Conservation (phyloP, 345 rosid species). For the Euphorbia tirucalli region DNA sequence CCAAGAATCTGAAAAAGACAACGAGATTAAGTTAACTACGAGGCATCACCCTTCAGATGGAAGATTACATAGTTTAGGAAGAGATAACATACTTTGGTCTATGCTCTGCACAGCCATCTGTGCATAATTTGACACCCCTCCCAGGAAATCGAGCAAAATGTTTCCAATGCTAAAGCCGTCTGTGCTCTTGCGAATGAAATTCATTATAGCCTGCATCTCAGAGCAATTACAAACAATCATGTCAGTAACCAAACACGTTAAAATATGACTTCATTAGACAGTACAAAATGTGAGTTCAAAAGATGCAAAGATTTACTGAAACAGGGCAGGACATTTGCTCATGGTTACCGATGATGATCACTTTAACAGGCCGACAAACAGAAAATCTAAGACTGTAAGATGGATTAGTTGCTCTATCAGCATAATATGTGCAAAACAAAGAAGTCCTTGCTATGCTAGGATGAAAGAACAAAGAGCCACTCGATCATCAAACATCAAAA, state of each 20-base stretch:
- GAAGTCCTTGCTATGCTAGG: neutral
- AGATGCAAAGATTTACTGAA: neutral
- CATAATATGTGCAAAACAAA: neutral
- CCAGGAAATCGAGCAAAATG: slow-evolving; percentile 78
- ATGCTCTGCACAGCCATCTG: slow-evolving; percentile 80
- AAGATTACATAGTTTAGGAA: slow-evolving; percentile 8
- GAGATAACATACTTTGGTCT: slow-evolving; percentile 63
- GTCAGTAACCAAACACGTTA: neutral
- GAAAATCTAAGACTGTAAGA: neutral
- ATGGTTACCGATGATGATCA: neutral
- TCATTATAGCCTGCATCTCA: slow-evolving; percentile 66
- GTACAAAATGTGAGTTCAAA: neutral
- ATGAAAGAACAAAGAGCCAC: neutral
- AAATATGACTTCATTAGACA: neutral
- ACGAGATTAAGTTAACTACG: neutral
- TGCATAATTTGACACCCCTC: slow-evolving; percentile 68
- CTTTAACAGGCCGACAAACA: neutral
- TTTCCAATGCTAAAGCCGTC: slow-evolving; percentile 89
- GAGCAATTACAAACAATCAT: slow-evolving; percentile 7
- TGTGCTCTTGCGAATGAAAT: slow-evolving; percentile 80
- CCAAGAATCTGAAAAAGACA: slow-evolving; percentile 70
- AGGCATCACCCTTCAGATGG: neutral
- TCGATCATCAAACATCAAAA: neutral
- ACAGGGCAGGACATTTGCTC: neutral
- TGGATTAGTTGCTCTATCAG: neutral